Evolutionary conservation across 2,329 filamentous ascomycete genomes (phyloP), one percentile per base, ranked within the genome.

Genomic region (Paecilomyces fulvus): DNA sequence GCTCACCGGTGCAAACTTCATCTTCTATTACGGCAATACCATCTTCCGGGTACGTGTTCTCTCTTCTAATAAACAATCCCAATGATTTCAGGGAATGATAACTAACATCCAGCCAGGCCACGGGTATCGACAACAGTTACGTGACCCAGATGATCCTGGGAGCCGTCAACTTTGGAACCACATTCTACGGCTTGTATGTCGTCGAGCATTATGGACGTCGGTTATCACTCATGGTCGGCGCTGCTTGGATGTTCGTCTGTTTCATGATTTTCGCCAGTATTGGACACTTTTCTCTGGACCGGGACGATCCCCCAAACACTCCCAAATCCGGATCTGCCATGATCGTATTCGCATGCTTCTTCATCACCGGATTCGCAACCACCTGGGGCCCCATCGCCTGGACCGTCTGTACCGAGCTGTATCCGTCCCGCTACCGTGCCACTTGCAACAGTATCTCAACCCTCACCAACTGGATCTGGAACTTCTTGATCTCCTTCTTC

Each of bases 401-500:
- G 75, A 71, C 73, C 21, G 73, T 77, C 63, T 70, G 72, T 57
- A 70, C 70, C 55, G 76, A 78, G 60, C 64, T 78, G 55, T 78
- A 76, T 59, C 76, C 76, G 7, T 69, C 72, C 57, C 70, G 73
- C 54, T 75, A 76, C 61, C 84, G 89, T 67, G 87, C 88, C 60
- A 89, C 89, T 70, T 84, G 85, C 61, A 89, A 90, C 80, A 89
- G 88, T 11, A 75, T 92, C 23, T 86, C 88, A 14, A 91, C 88
- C 5, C 83, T 87, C 2, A 83, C 87, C 37, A 92, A 92, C 73
- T 92, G 89, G 89, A 71, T 75, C 30, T 89, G 85, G 84, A 89
- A 90, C 70, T 91, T 91, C 72, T 72, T 88, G 64, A 77, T 89
- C 61, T 83, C 83, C 0, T 92, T 92, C 79, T 90, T 92, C 77